Evolutionary conservation across 352 stramenopile genomes (phyloP), one percentile per base, ranked within the genome.

Genomic region (Pythium oligandrum): DNA sequence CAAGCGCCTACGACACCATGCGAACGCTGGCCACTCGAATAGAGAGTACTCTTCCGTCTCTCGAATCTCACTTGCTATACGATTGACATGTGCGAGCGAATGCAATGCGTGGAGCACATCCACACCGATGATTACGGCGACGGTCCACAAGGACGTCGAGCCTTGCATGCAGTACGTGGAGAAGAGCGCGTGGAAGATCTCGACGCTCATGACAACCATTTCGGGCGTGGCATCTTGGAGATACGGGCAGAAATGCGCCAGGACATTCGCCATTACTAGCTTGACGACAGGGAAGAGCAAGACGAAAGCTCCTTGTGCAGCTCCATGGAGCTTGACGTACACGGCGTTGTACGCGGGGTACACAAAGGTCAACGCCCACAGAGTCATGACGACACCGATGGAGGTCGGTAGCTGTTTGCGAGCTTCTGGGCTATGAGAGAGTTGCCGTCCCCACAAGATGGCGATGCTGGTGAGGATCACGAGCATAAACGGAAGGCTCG

Each of bases 101-200:
- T 59, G 36, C 6, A 53, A 66, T 17, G 53, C 43, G 9, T 67
- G 63, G 1, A 63, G 2, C 5, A 59, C 52, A 17, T 70, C 63
- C 0, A 61, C 40, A 3, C 26, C 42, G 47, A 70, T 61, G 26
- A 70, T 63, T 31, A 61, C 43, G 32, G 59, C 4, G 10, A 54
- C 58, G 1, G 61, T 63, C 2, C 17, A 8, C 17, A 64, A 4
- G 4, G 66, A 70, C 8, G 50, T 51, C 5, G 63, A 50, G 3
- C 44, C 63, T 26, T 73, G 68, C 57, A 73, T 64, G 49, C 64
- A 73, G 31, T 48, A 68, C 2, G 57, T 47, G 2, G 71, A 43
- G 55, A 69, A 78, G 3, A 78, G 53, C 2, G 69, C 54, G 33
- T 63, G 73, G 55, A 78, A 78, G 30, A 78, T 45, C 33, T 75